phyloP scores from a whole-genome alignment of 345 rosid species.

The Acer saccharum region DNA sequence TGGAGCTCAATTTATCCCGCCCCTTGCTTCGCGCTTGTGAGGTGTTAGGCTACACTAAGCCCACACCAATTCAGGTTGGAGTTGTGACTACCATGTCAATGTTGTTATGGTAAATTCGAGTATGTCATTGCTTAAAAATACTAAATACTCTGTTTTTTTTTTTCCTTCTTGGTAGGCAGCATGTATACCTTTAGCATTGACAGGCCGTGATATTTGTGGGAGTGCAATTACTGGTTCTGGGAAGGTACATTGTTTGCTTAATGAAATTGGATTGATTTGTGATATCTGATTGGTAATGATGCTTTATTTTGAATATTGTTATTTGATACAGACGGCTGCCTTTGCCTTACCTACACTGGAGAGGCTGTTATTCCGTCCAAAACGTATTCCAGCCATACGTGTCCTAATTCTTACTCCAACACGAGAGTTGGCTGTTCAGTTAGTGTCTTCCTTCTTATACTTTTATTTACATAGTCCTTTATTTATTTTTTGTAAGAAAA shows the following conservation, averaged over 20 bases:
- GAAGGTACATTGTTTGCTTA: slow-evolving; percentile 49
- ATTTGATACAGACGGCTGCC: slow-evolving; percentile 78
- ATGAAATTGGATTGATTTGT: background rate
- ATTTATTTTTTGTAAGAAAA: background rate
- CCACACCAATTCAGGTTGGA: slow-evolving; percentile 92
- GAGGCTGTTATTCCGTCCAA: slow-evolving; percentile 88
- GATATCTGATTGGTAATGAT: background rate
- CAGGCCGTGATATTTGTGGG: slow-evolving; percentile 96
- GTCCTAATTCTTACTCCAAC: slow-evolving; percentile 96
- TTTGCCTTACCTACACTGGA: slow-evolving; percentile 87
- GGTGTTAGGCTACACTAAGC: slow-evolving; percentile 82
- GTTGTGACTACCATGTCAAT: background rate
- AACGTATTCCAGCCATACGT: slow-evolving; percentile 74
- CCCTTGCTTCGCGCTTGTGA: slow-evolving; percentile 93
- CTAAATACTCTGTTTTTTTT: background rate
- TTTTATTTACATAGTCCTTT: background rate
- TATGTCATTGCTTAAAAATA: background rate
- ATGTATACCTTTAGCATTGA: slow-evolving; percentile 80
- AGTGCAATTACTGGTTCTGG: slow-evolving; percentile 99
- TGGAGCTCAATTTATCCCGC: slow-evolving; percentile 90
- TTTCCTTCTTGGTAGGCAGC: slow-evolving; percentile 65
- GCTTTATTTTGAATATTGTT: slow-evolving; percentile 9
- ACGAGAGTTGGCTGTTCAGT: slow-evolving; percentile 95
- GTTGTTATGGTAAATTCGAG: background rate
- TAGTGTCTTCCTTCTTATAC: slow-evolving; percentile 30